A percentile compares a stretch with the other conserved stretches of the same genome.
Evolutionary conservation across 2,329 filamentous ascomycete genomes (phyloP).

Genomic region (Stagonosporopsis vannaccii): DNA sequence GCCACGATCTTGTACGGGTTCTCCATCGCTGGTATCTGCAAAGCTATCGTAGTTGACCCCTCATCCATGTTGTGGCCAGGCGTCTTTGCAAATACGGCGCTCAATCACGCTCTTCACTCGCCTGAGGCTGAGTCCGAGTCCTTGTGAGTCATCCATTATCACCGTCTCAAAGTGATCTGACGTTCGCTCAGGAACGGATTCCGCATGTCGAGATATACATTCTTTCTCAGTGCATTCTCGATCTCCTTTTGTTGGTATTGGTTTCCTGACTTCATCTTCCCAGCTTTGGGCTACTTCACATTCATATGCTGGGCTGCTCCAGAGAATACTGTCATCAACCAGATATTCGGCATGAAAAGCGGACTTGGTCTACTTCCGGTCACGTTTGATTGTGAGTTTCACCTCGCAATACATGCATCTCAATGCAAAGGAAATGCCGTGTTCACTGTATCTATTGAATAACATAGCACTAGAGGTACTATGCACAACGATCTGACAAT

Average conservation of each 20-base stretch:
- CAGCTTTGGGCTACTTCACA: neutral
- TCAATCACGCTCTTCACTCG: neutral
- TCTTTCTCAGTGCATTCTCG: neutral
- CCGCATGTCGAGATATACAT: neutral
- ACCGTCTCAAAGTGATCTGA: neutral
- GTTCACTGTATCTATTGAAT: too few relatives aligned
- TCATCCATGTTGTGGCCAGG: conserved; percentile 1
- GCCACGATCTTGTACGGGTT: neutral
- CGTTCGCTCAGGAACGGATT: neutral
- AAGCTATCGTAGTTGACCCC: neutral
- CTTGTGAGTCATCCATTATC: neutral
- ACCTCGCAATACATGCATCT: neutral
- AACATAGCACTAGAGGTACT: neutral
- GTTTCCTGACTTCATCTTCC: conserved; percentile 1
- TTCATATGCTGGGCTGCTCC: conserved; percentile 1
- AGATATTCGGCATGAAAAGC: neutral
- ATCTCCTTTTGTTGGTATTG: neutral
- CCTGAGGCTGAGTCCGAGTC: neutral
- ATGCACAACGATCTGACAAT: neutral
- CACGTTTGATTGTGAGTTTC: neutral
- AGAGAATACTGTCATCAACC: neutral
- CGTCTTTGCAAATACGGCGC: neutral
- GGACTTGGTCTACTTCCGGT: neutral
- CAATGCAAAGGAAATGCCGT: too few relatives aligned
- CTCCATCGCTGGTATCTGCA: neutral